phyloP scores from a whole-genome alignment of 2,329 filamentous ascomycete species.

The Apiospora rasikravindrae region DNA sequence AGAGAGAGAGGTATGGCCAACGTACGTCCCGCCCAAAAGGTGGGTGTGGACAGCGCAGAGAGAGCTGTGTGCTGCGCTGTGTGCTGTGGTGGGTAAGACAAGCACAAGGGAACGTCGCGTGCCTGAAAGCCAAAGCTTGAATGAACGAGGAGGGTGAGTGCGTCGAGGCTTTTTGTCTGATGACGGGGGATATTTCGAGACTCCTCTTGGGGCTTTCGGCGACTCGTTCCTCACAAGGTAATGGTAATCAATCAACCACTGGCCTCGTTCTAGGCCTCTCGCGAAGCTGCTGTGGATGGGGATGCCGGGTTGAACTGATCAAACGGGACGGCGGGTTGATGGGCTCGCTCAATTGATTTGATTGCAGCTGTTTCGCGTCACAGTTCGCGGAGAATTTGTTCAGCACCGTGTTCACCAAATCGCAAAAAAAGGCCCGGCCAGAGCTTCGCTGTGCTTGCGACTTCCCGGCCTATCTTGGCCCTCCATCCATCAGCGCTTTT shows the following conservation, averaged over 20 bases:
- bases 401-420: slow-evolving; percentile 1
- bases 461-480: no score
- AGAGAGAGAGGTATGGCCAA: background rate
- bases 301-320: background rate
- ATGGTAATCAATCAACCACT: background rate
- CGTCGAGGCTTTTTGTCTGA: background rate
- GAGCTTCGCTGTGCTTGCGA: background rate
- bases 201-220: background rate
- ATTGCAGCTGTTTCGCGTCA: background rate
- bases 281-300: background rate
- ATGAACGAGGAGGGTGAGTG: background rate
- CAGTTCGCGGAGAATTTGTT: slow-evolving; percentile 13
- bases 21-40: background rate
- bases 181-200: background rate
- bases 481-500: no score
- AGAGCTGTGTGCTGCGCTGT: background rate
- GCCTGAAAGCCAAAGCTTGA: background rate
- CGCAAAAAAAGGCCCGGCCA: background rate
- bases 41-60: background rate
- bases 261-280: background rate
- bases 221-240: background rate
- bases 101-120: background rate
- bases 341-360: no score
- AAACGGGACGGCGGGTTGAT: no score
- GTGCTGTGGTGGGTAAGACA: background rate